A percentile compares a stretch with the other conserved stretches of the same genome.
phyloP scores from a whole-genome alignment of 192 early-diverging fungal genomes.

The Coemansia sp. region DNA sequence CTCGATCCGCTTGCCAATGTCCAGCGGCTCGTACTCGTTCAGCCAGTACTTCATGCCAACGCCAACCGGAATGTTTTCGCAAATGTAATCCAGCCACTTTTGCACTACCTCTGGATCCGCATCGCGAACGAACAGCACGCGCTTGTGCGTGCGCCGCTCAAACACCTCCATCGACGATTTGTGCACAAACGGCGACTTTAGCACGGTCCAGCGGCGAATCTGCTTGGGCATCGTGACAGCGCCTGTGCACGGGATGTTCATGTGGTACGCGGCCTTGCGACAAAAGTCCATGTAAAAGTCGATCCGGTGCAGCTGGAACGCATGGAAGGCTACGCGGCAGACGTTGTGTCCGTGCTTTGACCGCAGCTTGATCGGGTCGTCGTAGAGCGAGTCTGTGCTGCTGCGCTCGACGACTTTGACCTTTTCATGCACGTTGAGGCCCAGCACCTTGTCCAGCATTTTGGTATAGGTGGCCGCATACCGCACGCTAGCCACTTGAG shows the following conservation, averaged over 20 bases:
- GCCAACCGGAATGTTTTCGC: slow-evolving; percentile 76
- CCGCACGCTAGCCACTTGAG: slow-evolving; percentile 3
- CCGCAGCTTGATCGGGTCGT: slow-evolving; percentile 21
- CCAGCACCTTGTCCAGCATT: slow-evolving; percentile 47
- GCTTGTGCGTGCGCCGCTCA: slow-evolving; percentile 84
- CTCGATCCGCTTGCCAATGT: slow-evolving; percentile 30
- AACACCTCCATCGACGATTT: slow-evolving; percentile 96
- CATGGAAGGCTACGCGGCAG: slow-evolving; percentile 71
- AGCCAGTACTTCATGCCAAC: slow-evolving; percentile 76
- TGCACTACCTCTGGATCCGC: slow-evolving; percentile 67
- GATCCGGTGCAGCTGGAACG: slow-evolving; percentile 78
- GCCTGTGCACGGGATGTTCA: slow-evolving; percentile 70
- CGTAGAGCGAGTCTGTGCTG: neutral
- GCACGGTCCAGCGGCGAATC: slow-evolving; percentile 78
- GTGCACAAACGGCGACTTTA: slow-evolving; percentile 91
- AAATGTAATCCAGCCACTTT: slow-evolving; percentile 76
- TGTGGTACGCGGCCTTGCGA: slow-evolving; percentile 69
- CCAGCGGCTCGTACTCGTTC: slow-evolving; percentile 64
- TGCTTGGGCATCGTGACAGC: slow-evolving; percentile 67
- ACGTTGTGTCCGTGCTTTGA: slow-evolving; percentile 66
- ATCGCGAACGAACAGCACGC: slow-evolving; percentile 77
- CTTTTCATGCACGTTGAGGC: slow-evolving; percentile 29
- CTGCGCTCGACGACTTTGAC: slow-evolving; percentile 5
- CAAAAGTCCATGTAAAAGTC: slow-evolving; percentile 86
- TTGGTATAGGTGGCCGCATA: slow-evolving; percentile 20